Evolutionary conservation across 805 yeast species (phyloP).

Genomic region (Lachancea kluyveri): DNA sequence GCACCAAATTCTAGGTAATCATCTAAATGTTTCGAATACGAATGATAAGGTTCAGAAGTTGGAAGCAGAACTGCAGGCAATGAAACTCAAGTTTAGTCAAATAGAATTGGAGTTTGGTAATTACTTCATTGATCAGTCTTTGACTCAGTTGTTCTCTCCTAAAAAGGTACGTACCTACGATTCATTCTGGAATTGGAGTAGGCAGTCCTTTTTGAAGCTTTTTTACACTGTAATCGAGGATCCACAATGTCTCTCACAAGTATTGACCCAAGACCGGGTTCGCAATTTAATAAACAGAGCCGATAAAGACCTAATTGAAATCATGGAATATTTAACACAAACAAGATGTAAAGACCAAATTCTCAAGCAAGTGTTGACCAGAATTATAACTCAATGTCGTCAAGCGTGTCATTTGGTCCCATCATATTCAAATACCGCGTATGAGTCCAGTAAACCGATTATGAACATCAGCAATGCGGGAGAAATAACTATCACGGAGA

Average conservation of each 20-base stretch:
- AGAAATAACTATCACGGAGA: no score
- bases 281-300: conserved; percentile 75
- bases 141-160: conserved; percentile 69
- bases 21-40: conserved; percentile 1
- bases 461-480: no score
- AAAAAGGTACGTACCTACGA: conserved; percentile 79
- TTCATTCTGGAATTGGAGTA: conserved; percentile 94
- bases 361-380: conserved; percentile 10
- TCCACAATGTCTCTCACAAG: conserved; percentile 65
- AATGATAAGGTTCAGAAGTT: conserved; percentile 1
- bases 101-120: conserved; percentile 57
- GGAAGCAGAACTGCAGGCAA: conserved; percentile 42
- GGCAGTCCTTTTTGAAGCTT: conserved; percentile 64
- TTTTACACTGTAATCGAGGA: conserved; percentile 43
- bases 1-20: conserved; percentile 5
- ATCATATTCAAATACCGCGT: no score
- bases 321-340: conserved; percentile 47
- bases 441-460: no score
- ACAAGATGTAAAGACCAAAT: no score
- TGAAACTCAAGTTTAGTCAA: conserved; percentile 54
- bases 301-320: conserved; percentile 71
- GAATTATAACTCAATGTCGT: conserved; percentile 3
- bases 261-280: conserved; percentile 72
- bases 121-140: conserved; percentile 68
- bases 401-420: no score